Evolutionary conservation across 495 filamentous ascomycete species (phyloP), one percentile per base, ranked within the genome.

Genomic region (Aspergillus bertholletiae): DNA sequence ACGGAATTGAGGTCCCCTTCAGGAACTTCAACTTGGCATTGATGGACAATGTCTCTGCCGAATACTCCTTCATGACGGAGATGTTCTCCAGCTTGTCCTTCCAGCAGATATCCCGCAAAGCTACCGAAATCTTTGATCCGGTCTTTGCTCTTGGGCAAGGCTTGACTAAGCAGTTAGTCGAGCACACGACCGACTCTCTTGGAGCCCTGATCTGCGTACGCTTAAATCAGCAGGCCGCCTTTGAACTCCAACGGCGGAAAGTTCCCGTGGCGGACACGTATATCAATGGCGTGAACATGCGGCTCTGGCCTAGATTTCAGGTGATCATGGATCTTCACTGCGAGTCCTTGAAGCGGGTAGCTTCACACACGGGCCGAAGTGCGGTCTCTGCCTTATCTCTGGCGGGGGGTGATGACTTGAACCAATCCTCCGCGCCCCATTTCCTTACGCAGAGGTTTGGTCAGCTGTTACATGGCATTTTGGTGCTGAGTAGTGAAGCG

Each of bases 261-360:
- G 84, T 96, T 2, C 95, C 94, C 9, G 86, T 90, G 4, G 85
- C 88, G 2, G 94, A 98, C 54, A 81, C 83, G 26, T 97, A 97
- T 67, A 87, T 97, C 62, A 98, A 97, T 68, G 92, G 85, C 17
- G 94, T 90, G 21, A 88, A 87, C 59, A 97, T 98, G 93, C 84
- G 90, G 7, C 84, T 98, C 5, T 98, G 94, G 94, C 94, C 94
- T 5, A 86, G 92, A 26, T 90, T 98, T 65, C 95, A 97, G 72
- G 80, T 87, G 21, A 84, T 94, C 63, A 96, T 97, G 86, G 90
- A 96, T 61, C 77, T 84, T n/a, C 94, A 97, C 65, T 87, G 86
- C 71, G 90, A 96, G 37, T 93, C 89, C 11, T 78, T 97, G 20
- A 86, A 85, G 39, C 78, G 78, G 37, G 74, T 79, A 46, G 78